Percentiles rank a stretch among this genome's conserved stretches.
Conservation (phyloP, 2,329 filamentous ascomycete species). For the Xylariomycetidae sp. region DNA sequence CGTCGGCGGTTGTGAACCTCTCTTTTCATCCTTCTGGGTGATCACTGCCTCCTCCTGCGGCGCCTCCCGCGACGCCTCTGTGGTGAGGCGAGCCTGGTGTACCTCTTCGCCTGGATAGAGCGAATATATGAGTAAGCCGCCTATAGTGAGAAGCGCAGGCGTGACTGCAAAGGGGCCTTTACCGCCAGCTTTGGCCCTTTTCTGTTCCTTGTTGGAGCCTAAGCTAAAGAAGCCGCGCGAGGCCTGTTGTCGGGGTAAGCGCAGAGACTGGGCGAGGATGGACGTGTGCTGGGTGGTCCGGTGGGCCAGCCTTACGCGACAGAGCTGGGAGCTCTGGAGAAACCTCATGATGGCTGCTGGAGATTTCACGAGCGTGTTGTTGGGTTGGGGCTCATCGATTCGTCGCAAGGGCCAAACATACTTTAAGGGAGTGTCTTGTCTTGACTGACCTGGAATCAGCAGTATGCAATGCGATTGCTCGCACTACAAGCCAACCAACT, state of each 20-base stretch:
- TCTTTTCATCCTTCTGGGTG: slow-evolving; percentile 7
- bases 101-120: slow-evolving; percentile 33
- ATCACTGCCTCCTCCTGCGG: too few relatives aligned
- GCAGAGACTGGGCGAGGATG: slow-evolving; percentile 9
- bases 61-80: slow-evolving; percentile 11
- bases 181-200: slow-evolving; percentile 17
- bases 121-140: slow-evolving; percentile 32
- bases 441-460: too few relatives aligned
- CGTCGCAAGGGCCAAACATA: too few relatives aligned
- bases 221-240: slow-evolving; percentile 22
- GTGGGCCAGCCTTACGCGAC: slow-evolving; percentile 9
- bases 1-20: slow-evolving; percentile 6
- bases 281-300: slow-evolving; percentile 8
- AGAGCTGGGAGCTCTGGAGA: slow-evolving; percentile 11
- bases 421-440: too few relatives aligned
- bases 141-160: slow-evolving; percentile 25
- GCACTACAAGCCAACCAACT: too few relatives aligned
- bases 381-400: too few relatives aligned
- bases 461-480: too few relatives aligned
- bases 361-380: too few relatives aligned
- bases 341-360: slow-evolving; percentile 12
- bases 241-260: too few relatives aligned
- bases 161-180: slow-evolving; percentile 22
- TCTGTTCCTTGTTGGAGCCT: slow-evolving; percentile 11
- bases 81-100: slow-evolving; percentile 16